Base-by-base conservation (phyloP, 23 red algal genomes). In the Gracilaria vermiculophylla region DNA sequence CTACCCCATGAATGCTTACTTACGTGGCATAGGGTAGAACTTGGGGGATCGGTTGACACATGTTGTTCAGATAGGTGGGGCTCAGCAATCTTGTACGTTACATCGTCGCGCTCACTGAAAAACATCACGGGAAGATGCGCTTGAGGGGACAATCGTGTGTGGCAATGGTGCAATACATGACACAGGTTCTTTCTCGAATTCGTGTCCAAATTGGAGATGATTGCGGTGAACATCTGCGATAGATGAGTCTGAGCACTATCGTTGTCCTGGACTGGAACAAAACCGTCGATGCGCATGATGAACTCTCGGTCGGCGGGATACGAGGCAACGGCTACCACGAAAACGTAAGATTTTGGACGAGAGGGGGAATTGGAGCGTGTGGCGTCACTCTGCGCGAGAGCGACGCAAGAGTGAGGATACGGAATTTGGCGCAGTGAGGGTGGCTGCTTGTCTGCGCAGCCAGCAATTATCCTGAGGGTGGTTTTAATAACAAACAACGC, bases 101-200 rank as follows among this genome's bases (percentile, higher is more conserved):
- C 33, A 42, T 64, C 53, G 28, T 83, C 80, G 27, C 56, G 55
- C 17, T 83, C 80, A 17, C 31, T 69, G 80, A 70, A 83, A 53
- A 83, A 83, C 27, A 83, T 49, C 5, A 83, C 27, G 34, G 80
- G 80, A 28, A 62, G 57, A 69, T 52, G 80, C 13, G 80, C 43
- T 10, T 51, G 54, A 1, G 73, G 73, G 6, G 53, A 56, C 24
- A 55, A 33, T 19, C 80, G 80, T 1, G 80, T 83, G 61, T 83
- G 80, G 40, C 80, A 83, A 15, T 83, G 41, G 35, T 65, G 61
- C n/a, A 83, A 27, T 35, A 83, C 58, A 48, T 83, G 57, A 62
- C 37, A 62, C 15, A 83, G 80, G 60, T 16, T 35, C 44, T 66
- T 35, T 25, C 80, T 58, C n/a, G 53, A 41, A 1, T 28, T 9